Conservation (phyloP, 2,329 filamentous ascomycete genomes). For the Plectosphaerella plurivora region DNA sequence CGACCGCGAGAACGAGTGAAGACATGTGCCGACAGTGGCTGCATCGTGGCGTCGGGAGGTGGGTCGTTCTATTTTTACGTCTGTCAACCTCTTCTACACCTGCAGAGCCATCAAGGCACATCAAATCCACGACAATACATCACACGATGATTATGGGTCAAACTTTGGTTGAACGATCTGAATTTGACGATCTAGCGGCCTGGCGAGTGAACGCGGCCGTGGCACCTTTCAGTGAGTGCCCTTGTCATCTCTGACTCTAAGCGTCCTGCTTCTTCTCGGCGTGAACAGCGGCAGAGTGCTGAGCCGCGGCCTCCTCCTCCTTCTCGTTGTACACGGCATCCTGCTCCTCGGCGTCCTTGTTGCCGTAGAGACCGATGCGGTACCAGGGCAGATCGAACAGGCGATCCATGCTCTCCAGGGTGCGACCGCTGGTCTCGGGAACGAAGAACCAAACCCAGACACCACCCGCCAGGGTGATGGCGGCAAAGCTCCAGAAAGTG, state of each 20-base stretch:
- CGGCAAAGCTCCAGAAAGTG: constrained; percentile 74
- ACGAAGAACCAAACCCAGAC: constrained; percentile 69
- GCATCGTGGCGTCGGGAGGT: no score
- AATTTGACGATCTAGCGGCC: no score
- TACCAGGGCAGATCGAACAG: constrained; percentile 73
- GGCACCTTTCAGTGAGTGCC: no score
- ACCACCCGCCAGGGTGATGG: constrained; percentile 63
- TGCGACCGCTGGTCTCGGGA: constrained; percentile 66
- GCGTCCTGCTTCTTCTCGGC: constrained; percentile 23
- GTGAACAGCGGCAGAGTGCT: constrained; percentile 24
- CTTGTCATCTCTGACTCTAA: background rate
- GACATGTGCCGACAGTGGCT: no score
- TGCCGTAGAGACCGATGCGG: constrained; percentile 59
- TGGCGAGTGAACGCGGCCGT: no score
- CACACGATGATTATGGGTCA: no score
- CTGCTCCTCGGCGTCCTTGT: constrained; percentile 43
- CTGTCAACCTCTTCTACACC: no score
- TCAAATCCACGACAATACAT: no score
- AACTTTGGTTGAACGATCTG: no score
- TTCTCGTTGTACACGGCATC: constrained; percentile 41
- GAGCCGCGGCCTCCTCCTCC: constrained; percentile 28
- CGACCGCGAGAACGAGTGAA: no score
- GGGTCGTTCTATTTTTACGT: no score
- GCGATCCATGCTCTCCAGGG: constrained; percentile 65
- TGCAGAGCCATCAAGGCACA: no score